Evolutionary conservation across 73 alveolate species (phyloP), one percentile per base, ranked within the genome.

Genomic region (Blepharisma stoltei): DNA sequence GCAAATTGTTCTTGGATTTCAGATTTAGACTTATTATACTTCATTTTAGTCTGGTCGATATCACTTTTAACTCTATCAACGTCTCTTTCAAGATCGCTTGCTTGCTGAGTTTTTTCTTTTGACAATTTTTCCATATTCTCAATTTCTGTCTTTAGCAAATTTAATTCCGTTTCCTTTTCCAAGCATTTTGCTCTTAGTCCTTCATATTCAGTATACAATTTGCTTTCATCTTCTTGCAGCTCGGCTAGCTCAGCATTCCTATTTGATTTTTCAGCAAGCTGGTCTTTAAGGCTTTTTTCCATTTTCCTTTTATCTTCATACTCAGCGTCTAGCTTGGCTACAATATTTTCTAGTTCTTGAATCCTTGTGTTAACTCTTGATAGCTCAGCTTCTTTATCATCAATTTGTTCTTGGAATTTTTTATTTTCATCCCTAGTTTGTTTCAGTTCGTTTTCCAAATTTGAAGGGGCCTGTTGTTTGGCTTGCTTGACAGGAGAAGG

Each of bases 191-290:
- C 66, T 52, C 66, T 52, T 52, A 52, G 4, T 3, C 66, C 66
- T 4, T 52, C 66, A 52, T 52, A 52, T 52, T 52, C 66, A 0
- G n/a, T 11, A 52, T 52, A 52, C 23, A 52, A 52, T 52, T 52
- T 52, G 66, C 23, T 52, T 52, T 52, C 66, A 52, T 52, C 66
- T 52, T 52, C 66, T 52, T 52, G 66, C 5, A 52, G 66, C n/a
- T 3, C 66, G n/a, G 2, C 23, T 14, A 52, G 66, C 23, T 52
- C 66, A 52, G 66, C n/a, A 20, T 14, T 52, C 4, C 23, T 52
- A 20, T 4, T 52, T 4, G 66, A 14, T 52, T 52, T 52, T 52
- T 52, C 66, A 14, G 66, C 23, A 14, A 52, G 66, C 4, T 52
- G 66, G 6, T 52, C 66, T 52, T 52, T 52, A 1, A 52, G 66